Conservation (phyloP, 1,139 yeast species). For the Geotrichum restrictum region DNA sequence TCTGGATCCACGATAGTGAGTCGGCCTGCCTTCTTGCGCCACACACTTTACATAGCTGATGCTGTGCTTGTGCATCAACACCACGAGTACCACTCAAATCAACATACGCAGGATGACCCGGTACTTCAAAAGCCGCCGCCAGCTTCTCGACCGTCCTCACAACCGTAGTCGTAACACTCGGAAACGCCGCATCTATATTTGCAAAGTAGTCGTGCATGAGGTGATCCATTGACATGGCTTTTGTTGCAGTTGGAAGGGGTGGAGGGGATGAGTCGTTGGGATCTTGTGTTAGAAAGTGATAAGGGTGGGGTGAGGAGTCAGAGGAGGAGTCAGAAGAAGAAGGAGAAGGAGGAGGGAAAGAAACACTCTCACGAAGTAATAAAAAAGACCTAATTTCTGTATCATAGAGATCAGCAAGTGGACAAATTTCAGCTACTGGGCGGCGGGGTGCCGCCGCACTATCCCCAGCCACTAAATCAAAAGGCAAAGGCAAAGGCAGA, state of each 20-base stretch:
- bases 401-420: conserved; percentile 67
- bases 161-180: conserved; percentile 90
- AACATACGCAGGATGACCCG: conserved; percentile 10
- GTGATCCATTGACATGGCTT: conserved; percentile 75
- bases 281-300: too few relatives aligned
- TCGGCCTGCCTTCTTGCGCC: conserved; percentile 40
- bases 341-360: too few relatives aligned
- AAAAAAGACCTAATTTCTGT: conserved; percentile 61
- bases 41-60: conserved; percentile 35
- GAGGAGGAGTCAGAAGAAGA: too few relatives aligned
- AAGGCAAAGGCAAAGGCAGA: too few relatives aligned
- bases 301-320: too few relatives aligned
- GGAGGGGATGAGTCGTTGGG: neutral
- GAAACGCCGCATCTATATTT: conserved; percentile 73
- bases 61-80: too few relatives aligned
- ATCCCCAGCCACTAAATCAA: too few relatives aligned
- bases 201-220: conserved; percentile 70
- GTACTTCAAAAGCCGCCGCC: conserved; percentile 43
- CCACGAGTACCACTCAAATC: too few relatives aligned
- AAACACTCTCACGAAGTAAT: conserved; percentile 32
- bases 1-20: conserved; percentile 65
- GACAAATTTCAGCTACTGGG: conserved; percentile 53
- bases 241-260: conserved; percentile 38
- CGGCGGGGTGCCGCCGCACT: too few relatives aligned
- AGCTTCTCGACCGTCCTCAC: conserved; percentile 84